Evolutionary conservation across 2,329 filamentous ascomycete species (phyloP), one percentile per base, ranked within the genome.

Genomic region (Aspergillus brasiliensis): DNA sequence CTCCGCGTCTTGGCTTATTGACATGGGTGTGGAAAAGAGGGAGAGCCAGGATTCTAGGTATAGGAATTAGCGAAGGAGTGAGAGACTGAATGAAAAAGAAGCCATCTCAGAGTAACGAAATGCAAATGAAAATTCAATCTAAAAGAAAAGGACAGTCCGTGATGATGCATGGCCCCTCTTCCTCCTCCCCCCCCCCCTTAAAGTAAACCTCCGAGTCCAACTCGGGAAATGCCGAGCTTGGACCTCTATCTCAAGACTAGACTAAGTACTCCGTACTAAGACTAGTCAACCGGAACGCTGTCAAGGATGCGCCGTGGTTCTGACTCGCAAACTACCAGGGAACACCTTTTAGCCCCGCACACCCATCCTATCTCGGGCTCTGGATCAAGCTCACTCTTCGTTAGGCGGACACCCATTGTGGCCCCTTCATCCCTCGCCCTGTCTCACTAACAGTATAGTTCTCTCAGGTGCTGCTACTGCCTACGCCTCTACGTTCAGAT

Each of bases 201-300:
- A n/a, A n/a, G n/a, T n/a, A n/a, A 27, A 31, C 47, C 37, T 51
- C 37, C 47, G 37, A 52, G 21, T 51, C 47, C 47, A 51, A 51
- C 56, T 57, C 56, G 56, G 56, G 56, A 57, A 51, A 52, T 25
- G 47, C 47, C 55, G 55, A 57, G 55, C 34, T 38, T 57, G 56
- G 42, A 8, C 27, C 31, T 51, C 38, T 38, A 28, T n/a, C n/a
- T n/a, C n/a, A n/a, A n/a, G n/a, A n/a, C n/a, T n/a, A n/a, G n/a
- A n/a, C n/a, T n/a, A n/a, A n/a, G n/a, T n/a, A n/a, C n/a, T n/a
- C n/a, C n/a, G n/a, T n/a, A n/a, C n/a, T n/a, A n/a, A n/a, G n/a
- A n/a, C n/a, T n/a, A n/a, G n/a, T n/a, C n/a, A n/a, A 25, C 15
- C n/a, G 23, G 44, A 34, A 48, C 23, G 44, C 44, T 48, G 25